These are phyloP conservation scores for Candida methanosorbosa DNA, from an alignment of 805 yeast genomes.

Conservation along the genomic window DNA sequence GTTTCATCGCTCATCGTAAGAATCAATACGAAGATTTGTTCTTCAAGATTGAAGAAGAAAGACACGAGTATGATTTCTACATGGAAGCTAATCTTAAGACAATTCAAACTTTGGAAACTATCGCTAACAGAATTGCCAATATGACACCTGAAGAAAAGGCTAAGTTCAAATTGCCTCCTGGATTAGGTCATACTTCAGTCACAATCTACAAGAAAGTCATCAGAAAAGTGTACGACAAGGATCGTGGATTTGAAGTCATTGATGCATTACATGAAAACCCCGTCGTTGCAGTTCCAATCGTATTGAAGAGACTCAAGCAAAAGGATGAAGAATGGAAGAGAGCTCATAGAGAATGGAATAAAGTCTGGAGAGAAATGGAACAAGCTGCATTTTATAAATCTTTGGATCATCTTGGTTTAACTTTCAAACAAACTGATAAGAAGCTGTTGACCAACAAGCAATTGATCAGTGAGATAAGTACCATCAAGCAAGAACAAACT, in stretches of 20 bases:
- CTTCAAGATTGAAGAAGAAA: constrained; percentile 92
- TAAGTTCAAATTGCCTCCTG: constrained; percentile 79
- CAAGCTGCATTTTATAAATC: constrained; percentile 91
- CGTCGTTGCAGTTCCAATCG: constrained; percentile 89
- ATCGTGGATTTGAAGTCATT: constrained; percentile 92
- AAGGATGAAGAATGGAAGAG: constrained; percentile 99
- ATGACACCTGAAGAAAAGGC: constrained; percentile 90
- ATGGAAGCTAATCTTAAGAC: constrained; percentile 94
- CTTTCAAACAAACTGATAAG: constrained; percentile 95
- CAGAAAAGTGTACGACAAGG: constrained; percentile 86
- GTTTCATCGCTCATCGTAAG: constrained; percentile 97
- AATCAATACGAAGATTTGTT: constrained; percentile 96
- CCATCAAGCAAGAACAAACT: constrained; percentile 86
- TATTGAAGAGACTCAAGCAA: constrained; percentile 85
- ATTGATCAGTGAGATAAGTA: constrained; percentile 81
- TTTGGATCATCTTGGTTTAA: constrained; percentile 88
- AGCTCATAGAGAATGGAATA: constrained; percentile 97
- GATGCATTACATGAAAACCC: constrained; percentile 95
- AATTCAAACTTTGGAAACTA: constrained; percentile 90
- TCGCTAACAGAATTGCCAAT: constrained; percentile 86
- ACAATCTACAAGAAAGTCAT: constrained; percentile 92
- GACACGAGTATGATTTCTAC: constrained; percentile 93
- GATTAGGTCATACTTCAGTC: constrained; percentile 83
- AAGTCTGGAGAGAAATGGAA: constrained; percentile 97
- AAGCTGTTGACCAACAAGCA: constrained; percentile 85